Evolutionary conservation across 2,329 filamentous ascomycete species (phyloP).

Genomic region (Xylaria sp.): DNA sequence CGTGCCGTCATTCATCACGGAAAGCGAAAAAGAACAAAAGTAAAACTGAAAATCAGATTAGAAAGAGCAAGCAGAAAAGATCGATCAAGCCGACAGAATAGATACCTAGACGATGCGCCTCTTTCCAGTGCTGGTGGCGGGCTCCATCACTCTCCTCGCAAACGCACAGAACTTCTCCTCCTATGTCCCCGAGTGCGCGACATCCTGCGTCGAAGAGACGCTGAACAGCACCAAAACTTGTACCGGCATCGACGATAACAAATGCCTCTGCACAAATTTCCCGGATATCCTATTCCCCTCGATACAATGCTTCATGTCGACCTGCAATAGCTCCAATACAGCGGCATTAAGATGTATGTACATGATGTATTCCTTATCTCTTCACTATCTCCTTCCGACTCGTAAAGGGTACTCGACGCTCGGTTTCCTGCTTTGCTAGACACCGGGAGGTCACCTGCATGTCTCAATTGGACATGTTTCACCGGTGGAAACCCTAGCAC

Average conservation of each 20-base stretch:
- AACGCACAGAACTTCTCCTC: slow-evolving; percentile 39
- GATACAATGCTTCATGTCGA: slow-evolving; percentile 31
- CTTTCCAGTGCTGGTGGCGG: slow-evolving; percentile 1
- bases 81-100: not conserved
- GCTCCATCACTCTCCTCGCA: slow-evolving; percentile 18
- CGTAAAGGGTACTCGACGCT: not conserved
- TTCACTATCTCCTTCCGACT: not conserved
- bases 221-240: slow-evolving; percentile 35
- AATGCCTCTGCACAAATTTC: slow-evolving; percentile 42
- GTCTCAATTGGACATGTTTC: not conserved
- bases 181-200: slow-evolving; percentile 42
- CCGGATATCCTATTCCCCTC: slow-evolving; percentile 28
- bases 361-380: slow-evolving; percentile 2
- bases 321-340: slow-evolving; percentile 16
- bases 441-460: not conserved
- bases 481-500: not conserved
- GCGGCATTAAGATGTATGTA: slow-evolving; percentile 28
- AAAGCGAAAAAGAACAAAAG: not conserved
- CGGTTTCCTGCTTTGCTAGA: not conserved
- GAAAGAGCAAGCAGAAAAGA: not conserved
- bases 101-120: slow-evolving; percentile 17
- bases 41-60: not conserved
- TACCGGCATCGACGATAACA: slow-evolving; percentile 36
- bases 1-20: no score
- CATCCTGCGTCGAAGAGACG: slow-evolving; percentile 37